Evolutionary conservation across 257 asterid genomes (phyloP).

Genomic region (Fraxinus anomala): DNA sequence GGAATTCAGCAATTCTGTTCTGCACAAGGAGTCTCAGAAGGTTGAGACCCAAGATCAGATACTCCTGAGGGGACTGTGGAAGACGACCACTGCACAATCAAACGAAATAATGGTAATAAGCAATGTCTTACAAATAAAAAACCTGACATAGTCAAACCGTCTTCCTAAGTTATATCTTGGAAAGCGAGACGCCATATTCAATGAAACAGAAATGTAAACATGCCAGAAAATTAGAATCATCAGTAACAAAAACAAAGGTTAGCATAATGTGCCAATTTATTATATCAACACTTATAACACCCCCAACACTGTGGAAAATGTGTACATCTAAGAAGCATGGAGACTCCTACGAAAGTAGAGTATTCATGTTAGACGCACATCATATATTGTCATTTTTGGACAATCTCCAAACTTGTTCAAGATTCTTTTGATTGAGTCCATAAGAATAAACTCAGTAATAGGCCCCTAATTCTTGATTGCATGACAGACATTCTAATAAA

Average conservation of each 20-base stretch:
- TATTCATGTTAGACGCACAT: not conserved
- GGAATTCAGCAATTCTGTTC: conserved; percentile 94
- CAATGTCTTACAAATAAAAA: not conserved
- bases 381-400: not conserved
- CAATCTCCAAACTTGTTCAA: not conserved
- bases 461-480: no score
- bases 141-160: not conserved
- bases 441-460: not conserved
- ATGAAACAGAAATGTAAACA: not conserved
- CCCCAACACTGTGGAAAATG: not conserved
- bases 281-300: not conserved
- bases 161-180: not conserved
- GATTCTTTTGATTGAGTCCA: not conserved
- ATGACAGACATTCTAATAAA: no score
- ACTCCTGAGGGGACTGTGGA: conserved; percentile 82
- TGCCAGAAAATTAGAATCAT: not conserved
- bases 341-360: not conserved
- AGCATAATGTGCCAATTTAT: not conserved
- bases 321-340: not conserved
- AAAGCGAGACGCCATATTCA: not conserved
- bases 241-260: not conserved
- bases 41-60: conserved; percentile 92
- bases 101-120: conserved; percentile 22
- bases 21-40: conserved; percentile 97
- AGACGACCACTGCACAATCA: conserved; percentile 67